Conservation (phyloP, 352 stramenopile species). For the Globisporangium spiculum region DNA sequence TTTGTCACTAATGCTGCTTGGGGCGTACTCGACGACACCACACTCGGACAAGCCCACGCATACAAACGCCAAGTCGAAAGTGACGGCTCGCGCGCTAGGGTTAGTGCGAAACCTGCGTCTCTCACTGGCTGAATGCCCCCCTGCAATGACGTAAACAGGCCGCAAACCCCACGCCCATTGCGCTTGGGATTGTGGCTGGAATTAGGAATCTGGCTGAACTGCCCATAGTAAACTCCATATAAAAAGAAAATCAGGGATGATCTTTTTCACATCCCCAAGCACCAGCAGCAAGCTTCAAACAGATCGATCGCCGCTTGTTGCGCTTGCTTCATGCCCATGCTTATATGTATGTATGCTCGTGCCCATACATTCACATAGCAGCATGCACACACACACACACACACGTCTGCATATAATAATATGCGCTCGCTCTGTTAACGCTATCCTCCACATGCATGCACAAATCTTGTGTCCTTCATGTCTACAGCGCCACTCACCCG, state of each 20-base stretch:
- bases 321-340: not conserved
- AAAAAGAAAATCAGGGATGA: constrained; percentile 4
- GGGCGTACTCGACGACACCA: not conserved
- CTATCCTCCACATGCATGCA: not conserved
- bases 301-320: not conserved
- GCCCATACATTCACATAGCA: not conserved
- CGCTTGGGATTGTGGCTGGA: not conserved
- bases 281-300: not conserved
- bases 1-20: constrained; percentile 2
- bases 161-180: not conserved
- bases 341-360: not conserved
- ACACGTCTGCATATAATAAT: not conserved
- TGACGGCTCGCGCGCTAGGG: not conserved
- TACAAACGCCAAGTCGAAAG: constrained; percentile 5
- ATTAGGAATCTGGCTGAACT: not conserved
- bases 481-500: not conserved
- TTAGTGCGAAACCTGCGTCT: not conserved
- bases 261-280: constrained; percentile 3
- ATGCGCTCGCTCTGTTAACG: not conserved
- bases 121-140: constrained; percentile 6
- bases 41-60: not conserved
- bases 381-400: not conserved
- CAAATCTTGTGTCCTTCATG: constrained; percentile 2
- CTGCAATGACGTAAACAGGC: constrained; percentile 9
- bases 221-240: constrained; percentile 10